Base-by-base conservation (phyloP, 2,329 filamentous ascomycete genomes). In the Arthrobotrys musiformis region DNA sequence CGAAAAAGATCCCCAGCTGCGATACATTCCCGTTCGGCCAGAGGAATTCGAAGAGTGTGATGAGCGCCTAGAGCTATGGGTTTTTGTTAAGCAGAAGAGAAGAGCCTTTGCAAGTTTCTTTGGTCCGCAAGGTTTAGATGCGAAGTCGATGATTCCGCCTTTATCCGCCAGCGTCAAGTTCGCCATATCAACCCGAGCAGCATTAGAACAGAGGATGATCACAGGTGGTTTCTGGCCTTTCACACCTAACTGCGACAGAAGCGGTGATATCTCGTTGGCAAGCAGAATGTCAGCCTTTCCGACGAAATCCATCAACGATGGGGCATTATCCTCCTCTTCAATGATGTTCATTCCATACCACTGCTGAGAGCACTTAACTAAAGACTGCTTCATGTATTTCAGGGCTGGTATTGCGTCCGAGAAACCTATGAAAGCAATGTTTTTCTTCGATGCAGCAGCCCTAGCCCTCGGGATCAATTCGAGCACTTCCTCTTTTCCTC, bases 41-140 rank as follows among this genome's bases (percentile, higher is more conserved):
- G 73, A 60, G 6, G 66, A 50, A 46, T 60, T 70, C 5, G 58
- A 77, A 0, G 60, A 70, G 44, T 77, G 58, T 7, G 64, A 70
- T 4, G 50, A 77, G 19, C 58, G 42, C 24, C 73, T 70, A n/a
- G 56, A 64, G 17, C 52, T 61, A 79, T 81, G 26, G 66, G 70
- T 66, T 79, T 78, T 30, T 80, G 78, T 66, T 1, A 83, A 63
- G 46, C 83, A 83, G n/a, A 81, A 79, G 9, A 79, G 74, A 9
- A 84, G 78, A 1, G 82, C 82, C 58, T 81, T 82, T 4, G 82
- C 83, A 22, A 85, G 81, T 78, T 84, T 85, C 62, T 82, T 81
- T 4, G 84, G 84, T 4, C 84, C 84, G 52, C 83, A 83, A 6
- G 83, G 82, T 52, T 84, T 82, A 5, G 82, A 81, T 1, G 84